phyloP scores from a whole-genome alignment of 495 filamentous ascomycete species.

The Darksidea phi region DNA sequence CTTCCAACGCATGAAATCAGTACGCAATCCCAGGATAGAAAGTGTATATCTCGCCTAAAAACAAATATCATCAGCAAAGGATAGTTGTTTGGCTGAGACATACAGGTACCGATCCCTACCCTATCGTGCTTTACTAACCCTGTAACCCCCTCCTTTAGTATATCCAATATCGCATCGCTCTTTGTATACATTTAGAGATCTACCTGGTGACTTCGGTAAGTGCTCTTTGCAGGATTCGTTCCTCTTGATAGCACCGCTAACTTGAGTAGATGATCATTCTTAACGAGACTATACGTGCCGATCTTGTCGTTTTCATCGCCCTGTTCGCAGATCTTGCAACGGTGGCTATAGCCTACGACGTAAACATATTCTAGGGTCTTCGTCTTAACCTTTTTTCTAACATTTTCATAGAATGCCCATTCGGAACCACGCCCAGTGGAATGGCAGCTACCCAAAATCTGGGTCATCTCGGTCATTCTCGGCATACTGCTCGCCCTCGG shows the following conservation, averaged over 20 bases:
- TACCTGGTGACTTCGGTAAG: constrained; percentile 65
- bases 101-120: too few relatives aligned
- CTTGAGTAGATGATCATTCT: constrained; percentile 62
- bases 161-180: constrained; percentile 77
- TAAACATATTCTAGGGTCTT: not conserved
- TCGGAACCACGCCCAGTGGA: constrained; percentile 69
- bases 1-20: constrained; percentile 80
- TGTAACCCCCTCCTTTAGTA: too few relatives aligned
- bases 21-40: too few relatives aligned
- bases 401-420: constrained; percentile 55
- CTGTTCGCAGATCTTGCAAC: constrained; percentile 76
- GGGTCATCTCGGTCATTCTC: constrained; percentile 69
- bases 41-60: too few relatives aligned
- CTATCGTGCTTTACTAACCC: too few relatives aligned
- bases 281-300: constrained; percentile 64
- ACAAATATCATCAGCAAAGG: too few relatives aligned
- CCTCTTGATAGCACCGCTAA: not conserved
- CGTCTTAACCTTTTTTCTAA: not conserved
- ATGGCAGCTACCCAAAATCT: constrained; percentile 78
- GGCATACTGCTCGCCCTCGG: constrained; percentile 63
- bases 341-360: constrained; percentile 72
- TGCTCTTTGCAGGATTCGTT: not conserved
- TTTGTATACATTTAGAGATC: constrained; percentile 73
- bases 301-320: constrained; percentile 74
- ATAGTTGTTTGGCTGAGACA: too few relatives aligned